Conservation (phyloP, 192 early-diverging fungal genomes). For the Phycomyces nitens region DNA sequence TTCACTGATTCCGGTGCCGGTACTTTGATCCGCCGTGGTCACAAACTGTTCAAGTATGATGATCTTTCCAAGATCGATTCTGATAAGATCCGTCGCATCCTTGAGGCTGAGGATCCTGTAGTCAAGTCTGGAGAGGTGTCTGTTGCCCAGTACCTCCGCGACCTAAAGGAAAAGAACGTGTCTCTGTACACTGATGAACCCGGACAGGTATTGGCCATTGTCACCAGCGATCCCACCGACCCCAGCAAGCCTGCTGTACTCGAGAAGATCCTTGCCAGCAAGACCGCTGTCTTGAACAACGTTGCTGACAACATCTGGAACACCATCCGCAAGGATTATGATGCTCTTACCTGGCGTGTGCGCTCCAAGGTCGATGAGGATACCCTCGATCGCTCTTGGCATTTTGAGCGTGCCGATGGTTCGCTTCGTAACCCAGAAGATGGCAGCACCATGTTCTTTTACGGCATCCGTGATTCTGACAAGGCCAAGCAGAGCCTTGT, state of each 20-base stretch:
- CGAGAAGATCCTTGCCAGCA: conserved; percentile 88
- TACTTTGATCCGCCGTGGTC: conserved; percentile 93
- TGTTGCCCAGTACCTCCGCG: conserved; percentile 71
- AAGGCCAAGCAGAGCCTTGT: conserved; percentile 66
- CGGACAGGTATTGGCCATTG: conserved; percentile 87
- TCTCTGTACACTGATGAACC: conserved; percentile 91
- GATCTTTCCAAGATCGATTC: conserved; percentile 68
- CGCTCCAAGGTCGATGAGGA: conserved; percentile 60
- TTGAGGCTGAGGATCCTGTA: conserved; percentile 71
- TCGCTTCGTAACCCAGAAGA: conserved; percentile 60
- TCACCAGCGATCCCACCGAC: conserved; percentile 48
- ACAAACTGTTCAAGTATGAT: conserved; percentile 77
- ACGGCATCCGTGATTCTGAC: conserved; percentile 83
- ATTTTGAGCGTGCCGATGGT: conserved; percentile 94
- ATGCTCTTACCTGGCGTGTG: conserved; percentile 79
- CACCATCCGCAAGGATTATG: conserved; percentile 80
- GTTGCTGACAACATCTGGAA: conserved; percentile 97
- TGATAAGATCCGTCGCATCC: conserved; percentile 75
- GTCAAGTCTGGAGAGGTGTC: conserved; percentile 62
- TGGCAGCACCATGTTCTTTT: conserved; percentile 88
- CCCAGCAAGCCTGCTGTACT: conserved; percentile 59
- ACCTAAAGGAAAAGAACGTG: conserved; percentile 60
- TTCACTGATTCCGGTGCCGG: conserved; percentile 98
- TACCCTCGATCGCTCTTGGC: conserved; percentile 72
- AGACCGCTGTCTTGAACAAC: conserved; percentile 86